These are phyloP conservation scores for Fusarium sp. DNA, from an alignment of 2,329 filamentous ascomycete species.

Conservation along the genomic window DNA sequence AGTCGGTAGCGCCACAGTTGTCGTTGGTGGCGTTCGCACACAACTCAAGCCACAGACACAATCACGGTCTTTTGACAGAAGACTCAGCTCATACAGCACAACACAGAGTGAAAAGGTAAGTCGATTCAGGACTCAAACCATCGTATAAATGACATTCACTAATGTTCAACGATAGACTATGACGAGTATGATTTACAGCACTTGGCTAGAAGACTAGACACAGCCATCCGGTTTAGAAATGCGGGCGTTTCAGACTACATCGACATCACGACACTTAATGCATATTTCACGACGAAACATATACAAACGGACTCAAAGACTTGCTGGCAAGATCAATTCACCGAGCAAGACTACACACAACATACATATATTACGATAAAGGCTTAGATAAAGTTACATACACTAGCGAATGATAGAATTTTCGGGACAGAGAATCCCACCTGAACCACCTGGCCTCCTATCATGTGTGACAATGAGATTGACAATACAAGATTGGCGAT, in stretches of 20 bases:
- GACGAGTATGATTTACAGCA: conserved; percentile 16
- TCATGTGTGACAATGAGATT: not conserved
- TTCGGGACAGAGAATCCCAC: not conserved
- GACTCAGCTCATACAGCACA: conserved; percentile 43
- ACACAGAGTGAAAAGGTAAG: conserved; percentile 40
- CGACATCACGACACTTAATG: not conserved
- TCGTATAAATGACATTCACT: conserved; percentile 6
- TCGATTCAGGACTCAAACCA: not conserved
- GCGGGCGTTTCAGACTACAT: conserved; percentile 3
- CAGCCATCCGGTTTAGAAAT: not conserved
- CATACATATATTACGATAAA: not conserved
- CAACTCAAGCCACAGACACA: conserved; percentile 29
- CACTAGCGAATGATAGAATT: conserved; percentile 3
- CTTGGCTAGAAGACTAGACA: conserved; percentile 23
- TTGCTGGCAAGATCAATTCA: conserved; percentile 1
- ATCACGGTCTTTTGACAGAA: conserved; percentile 41
- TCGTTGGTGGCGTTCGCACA: conserved; percentile 28
- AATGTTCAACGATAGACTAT: conserved; percentile 23
- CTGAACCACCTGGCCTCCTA: not conserved
- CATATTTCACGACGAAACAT: not conserved
- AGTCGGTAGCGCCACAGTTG: conserved; percentile 39
- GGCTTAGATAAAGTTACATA: not conserved
- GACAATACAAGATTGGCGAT: not conserved
- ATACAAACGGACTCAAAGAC: not conserved
- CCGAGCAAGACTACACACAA: not conserved